These are phyloP conservation scores for Auricularia heimuer DNA, from an alignment of 768 basidiomycete species.

Conservation along the genomic window DNA sequence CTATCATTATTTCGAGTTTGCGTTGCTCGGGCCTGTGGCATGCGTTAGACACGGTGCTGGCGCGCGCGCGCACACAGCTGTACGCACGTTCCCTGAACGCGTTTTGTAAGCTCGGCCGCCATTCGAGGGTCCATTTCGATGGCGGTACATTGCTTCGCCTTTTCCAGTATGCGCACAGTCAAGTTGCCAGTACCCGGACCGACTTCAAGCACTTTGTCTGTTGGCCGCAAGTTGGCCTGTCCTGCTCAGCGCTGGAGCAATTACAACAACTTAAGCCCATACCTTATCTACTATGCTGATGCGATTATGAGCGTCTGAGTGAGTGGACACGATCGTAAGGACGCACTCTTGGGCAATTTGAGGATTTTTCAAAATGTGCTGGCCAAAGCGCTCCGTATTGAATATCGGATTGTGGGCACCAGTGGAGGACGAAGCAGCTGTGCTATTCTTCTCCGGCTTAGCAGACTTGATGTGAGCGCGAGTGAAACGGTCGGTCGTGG, in stretches of 20 bases:
- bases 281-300: constrained; percentile 57
- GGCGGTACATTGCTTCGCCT: constrained; percentile 85
- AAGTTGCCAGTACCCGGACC: constrained; percentile 97
- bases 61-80: constrained; percentile 4
- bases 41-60: neutral
- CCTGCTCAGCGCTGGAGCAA: neutral
- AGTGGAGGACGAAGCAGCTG: constrained; percentile 27
- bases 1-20: constrained; percentile 90
- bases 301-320: constrained; percentile 10
- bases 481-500: constrained; percentile 64
- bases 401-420: constrained; percentile 70
- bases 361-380: constrained; percentile 95
- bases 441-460: constrained; percentile 40
- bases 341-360: constrained; percentile 78
- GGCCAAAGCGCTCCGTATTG: constrained; percentile 92
- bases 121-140: constrained; percentile 98
- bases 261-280: neutral
- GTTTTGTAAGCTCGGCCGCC: constrained; percentile 95
- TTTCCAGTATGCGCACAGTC: constrained; percentile 86
- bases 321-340: constrained; percentile 15
- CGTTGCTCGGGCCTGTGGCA: constrained; percentile 77
- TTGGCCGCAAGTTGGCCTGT: constrained; percentile 84
- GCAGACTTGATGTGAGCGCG: constrained; percentile 56
- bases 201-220: constrained; percentile 94
- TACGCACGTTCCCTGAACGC: constrained; percentile 95